These are phyloP conservation scores for Malassezia furfur DNA, from an alignment of 1,284 basidiomycete species.

Conservation along the genomic window DNA sequence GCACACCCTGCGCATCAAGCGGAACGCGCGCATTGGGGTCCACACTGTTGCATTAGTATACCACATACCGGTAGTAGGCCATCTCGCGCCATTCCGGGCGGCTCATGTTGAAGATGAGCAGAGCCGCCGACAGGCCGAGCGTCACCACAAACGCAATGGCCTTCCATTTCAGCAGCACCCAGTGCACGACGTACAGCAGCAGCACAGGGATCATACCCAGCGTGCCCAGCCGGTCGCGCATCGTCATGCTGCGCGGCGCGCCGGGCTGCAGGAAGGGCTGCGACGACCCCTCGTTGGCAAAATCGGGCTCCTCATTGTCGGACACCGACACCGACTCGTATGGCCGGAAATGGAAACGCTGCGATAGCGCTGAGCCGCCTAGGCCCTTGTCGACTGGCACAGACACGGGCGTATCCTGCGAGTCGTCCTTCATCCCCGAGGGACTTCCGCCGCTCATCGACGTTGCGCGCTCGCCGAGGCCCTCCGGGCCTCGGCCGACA, in stretches of 20 bases:
- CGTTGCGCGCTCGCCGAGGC: background rate
- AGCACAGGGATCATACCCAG: background rate
- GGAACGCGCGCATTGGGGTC: constrained; percentile 41
- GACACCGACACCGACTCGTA: constrained; percentile 4
- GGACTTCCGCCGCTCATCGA: background rate
- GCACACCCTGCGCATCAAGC: constrained; percentile 13
- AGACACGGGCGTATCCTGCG: constrained; percentile 5
- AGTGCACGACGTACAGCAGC: constrained; percentile 1
- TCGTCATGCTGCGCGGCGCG: background rate
- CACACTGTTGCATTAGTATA: constrained; percentile 14
- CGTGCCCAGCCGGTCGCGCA: background rate
- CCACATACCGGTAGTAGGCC: constrained; percentile 36
- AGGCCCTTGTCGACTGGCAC: background rate
- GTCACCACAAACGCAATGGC: constrained; percentile 34
- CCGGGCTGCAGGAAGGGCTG: background rate
- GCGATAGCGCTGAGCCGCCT: background rate
- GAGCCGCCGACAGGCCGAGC: constrained; percentile 31
- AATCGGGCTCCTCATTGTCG: background rate
- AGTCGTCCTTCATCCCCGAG: background rate
- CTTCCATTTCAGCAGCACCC: constrained; percentile 38
- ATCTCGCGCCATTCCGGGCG: constrained; percentile 47
- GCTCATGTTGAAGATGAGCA: constrained; percentile 40
- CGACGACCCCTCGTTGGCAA: background rate
- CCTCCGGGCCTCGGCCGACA: background rate
- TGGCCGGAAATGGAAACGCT: constrained; percentile 15